Evolutionary conservation across 352 stramenopile genomes (phyloP), one percentile per base, ranked within the genome.

Genomic region (Phytophthora ramorum): DNA sequence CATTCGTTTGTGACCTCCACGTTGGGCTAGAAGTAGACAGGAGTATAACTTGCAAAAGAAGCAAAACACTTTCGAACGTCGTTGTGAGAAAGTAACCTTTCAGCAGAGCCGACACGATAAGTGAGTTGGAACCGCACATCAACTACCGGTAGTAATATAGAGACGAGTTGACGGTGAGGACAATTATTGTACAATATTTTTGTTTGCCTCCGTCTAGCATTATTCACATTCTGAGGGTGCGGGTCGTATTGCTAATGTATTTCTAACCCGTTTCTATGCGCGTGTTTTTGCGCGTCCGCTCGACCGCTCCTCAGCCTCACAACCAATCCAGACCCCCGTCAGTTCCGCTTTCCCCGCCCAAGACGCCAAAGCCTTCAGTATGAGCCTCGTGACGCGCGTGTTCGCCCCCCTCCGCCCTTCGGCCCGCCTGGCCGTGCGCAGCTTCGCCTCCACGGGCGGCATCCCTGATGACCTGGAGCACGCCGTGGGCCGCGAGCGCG

Each of bases 381-480:
- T 83, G 75, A 83, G 73, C 67, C 67, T 87, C 69, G 57, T 81
- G 50, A 79, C 68, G 45, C 82, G 81, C 65, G 75, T 58, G 20
- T 67, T 89, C 65, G 77, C 82, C 55, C 81, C 83, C 56, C 75
- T 85, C 53, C 75, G 79, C 71, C 70, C 77, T 56, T 75, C 66
- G 32, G 52, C 67, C 58, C 62, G 71, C 38, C 1, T 78, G 41
- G 71, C 76, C 35, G 58, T 64, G 60, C 88, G 88, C 67, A 59
- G 70, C 48, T 87, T 93, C 70, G 69, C 87, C 45, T 87, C 79
- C 37, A 56, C 59, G 7, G 68, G 72, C 45, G 74, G 70, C 51
- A 85, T 96, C 63, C 88, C 86, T 4, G 64, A 93, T 72, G 90
- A 93, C 63, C 75, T 86, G 19, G 82, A 93, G 53, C 85, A 93